Percentiles rank a stretch among this genome's conserved stretches.
Conservation (phyloP, 2,329 filamentous ascomycete genomes). For the Didymella pomorum region DNA sequence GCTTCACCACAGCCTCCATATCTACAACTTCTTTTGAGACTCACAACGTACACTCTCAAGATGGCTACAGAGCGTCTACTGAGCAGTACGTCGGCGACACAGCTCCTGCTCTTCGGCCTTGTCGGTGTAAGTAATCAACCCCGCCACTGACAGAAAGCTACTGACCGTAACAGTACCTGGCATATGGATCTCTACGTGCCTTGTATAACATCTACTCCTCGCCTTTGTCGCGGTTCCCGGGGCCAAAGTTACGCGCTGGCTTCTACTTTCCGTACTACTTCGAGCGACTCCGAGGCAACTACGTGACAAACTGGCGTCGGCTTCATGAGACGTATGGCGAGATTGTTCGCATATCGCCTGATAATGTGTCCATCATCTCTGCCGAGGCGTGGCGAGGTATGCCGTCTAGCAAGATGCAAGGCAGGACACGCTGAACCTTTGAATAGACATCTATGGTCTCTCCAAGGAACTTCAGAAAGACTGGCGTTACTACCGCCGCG, state of each 20-base stretch:
- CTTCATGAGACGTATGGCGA: slow-evolving; percentile 4
- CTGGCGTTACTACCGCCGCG: not conserved
- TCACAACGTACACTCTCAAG: not conserved
- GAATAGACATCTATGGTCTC: not conserved
- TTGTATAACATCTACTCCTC: slow-evolving; percentile 18
- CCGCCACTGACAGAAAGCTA: not conserved
- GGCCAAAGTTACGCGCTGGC: slow-evolving; percentile 11
- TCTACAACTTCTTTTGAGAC: too few relatives aligned
- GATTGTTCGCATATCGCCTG: not conserved
- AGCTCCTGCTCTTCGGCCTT: not conserved
- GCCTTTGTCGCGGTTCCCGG: slow-evolving; percentile 17
- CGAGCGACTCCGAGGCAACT: not conserved
- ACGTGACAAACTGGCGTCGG: not conserved
- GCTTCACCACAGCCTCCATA: not conserved
- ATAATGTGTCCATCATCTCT: not conserved
- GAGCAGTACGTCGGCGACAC: not conserved
- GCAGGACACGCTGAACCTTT: not conserved
- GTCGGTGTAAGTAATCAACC: not conserved
- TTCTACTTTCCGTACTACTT: slow-evolving; percentile 19
- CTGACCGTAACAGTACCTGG: not conserved
- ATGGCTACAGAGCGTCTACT: not conserved
- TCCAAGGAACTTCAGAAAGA: not conserved
- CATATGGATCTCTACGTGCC: not conserved
- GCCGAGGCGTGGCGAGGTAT: not conserved
- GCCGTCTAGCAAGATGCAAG: too few relatives aligned